Conservation (phyloP, 2,329 filamentous ascomycete genomes). For the Trichoderma koningiopsis region DNA sequence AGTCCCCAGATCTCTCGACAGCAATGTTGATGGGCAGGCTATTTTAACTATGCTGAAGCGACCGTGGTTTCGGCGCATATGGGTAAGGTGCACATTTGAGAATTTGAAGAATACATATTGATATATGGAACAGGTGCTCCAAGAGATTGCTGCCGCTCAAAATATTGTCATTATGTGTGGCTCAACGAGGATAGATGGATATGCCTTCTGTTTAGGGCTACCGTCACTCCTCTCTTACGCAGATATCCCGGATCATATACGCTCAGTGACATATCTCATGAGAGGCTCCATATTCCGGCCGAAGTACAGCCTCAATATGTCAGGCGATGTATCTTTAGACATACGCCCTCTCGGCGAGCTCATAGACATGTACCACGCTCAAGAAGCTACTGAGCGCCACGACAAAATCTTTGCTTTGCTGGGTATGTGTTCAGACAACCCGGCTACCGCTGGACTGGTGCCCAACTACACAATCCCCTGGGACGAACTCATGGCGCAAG, state of each 20-base stretch:
- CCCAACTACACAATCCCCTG: background rate
- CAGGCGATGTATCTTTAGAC: slow-evolving; percentile 31
- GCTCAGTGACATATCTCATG: slow-evolving; percentile 16
- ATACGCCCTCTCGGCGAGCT: slow-evolving; percentile 18
- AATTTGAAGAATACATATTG: background rate
- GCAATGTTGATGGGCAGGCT: background rate
- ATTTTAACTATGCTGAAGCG: background rate
- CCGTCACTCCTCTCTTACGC: background rate
- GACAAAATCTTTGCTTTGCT: slow-evolving; percentile 32
- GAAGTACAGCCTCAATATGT: background rate
- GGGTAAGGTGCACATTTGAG: background rate
- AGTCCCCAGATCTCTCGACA: too few species aligned
- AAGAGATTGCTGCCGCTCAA: slow-evolving; percentile 27
- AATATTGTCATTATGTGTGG: slow-evolving; percentile 24
- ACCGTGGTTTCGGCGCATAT: slow-evolving; percentile 20
- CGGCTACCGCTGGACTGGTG: background rate
- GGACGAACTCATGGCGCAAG: background rate
- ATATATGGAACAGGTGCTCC: slow-evolving; percentile 8
- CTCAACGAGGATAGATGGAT: slow-evolving; percentile 20
- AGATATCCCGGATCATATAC: slow-evolving; percentile 10
- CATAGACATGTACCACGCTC: slow-evolving; percentile 22
- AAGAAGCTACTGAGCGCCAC: slow-evolving; percentile 29
- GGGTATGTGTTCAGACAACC: slow-evolving; percentile 27
- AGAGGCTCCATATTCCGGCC: slow-evolving; percentile 20
- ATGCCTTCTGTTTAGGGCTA: slow-evolving; percentile 22